Base-by-base conservation (phyloP, 306 rosid species). In the Luffa acutangula region DNA sequence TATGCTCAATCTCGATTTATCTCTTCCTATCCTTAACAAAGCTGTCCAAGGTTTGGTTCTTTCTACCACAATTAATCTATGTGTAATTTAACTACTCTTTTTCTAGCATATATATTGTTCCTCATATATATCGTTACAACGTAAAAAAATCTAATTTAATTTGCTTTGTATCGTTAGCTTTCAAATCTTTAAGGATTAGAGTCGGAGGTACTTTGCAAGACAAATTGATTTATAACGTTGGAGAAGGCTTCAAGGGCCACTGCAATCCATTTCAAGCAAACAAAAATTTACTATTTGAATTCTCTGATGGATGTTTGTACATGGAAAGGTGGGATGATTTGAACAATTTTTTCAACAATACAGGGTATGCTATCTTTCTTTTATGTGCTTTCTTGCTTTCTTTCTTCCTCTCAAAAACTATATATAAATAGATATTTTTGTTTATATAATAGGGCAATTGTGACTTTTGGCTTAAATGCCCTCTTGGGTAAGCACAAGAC, bases 381-480 rank as follows among this genome's bases (percentile, higher is more conserved):
- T 25, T 25, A 25, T 25, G 31, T 25, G 31, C 31, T 25, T 25
- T 25, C 31, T 25, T 25, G 31, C 31, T 25, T 7, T 7, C 9
- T 43, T 43, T 8, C 7, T 43, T 1, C 9, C 2, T 43, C 9
- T 6, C 10, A 0, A 6, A 43, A 6, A 43, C 48, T 25, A 25
- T 25, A 25, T 8, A 0, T 1, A 43, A 43, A 0, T 43, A 6
- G 10, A 0, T 43, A 2, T 9, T 1, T 43, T 9, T 43, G 48
- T 43, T 9, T 25, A 25, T 25, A 25, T 9, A 43, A 43, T 88
- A 93, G 98, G 80, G 88, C 85, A 51, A 53, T 89, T 20, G 62
- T 91, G 76, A 93, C 96, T 72, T 93, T 90, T 87, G 86, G 97
- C 80, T 86, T 93, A 90, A 93, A 93, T 83, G 98, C 98, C 0